A percentile compares a stretch with the other conserved stretches of the same genome.
These are phyloP conservation scores for Penicillium waksmanii DNA, from an alignment of 495 filamentous ascomycete species.

Conservation along the genomic window DNA sequence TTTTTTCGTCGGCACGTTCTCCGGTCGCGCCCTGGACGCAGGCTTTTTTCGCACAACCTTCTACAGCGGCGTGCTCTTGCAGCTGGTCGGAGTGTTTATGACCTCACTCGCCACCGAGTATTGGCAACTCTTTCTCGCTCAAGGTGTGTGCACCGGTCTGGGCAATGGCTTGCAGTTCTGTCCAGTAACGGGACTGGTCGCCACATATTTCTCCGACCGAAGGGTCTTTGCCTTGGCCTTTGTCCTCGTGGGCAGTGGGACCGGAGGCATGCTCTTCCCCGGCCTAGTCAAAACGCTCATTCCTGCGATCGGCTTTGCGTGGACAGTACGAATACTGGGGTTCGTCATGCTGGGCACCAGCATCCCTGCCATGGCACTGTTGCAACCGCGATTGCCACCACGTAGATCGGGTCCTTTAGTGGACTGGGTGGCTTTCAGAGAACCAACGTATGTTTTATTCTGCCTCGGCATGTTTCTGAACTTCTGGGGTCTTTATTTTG, in stretches of 20 bases:
- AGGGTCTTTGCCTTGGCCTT: not conserved
- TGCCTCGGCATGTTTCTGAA: too few species aligned
- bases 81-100: constrained; percentile 50
- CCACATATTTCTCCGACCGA: constrained; percentile 14
- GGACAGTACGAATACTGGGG: constrained; percentile 67
- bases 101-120: constrained; percentile 40
- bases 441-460: too few species aligned
- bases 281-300: not conserved
- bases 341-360: constrained; percentile 59
- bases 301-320: constrained; percentile 62
- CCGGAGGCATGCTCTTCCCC: not conserved
- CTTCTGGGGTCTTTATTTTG: too few species aligned
- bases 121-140: constrained; percentile 38
- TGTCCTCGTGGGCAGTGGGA: not conserved
- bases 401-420: too few species aligned
- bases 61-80: constrained; percentile 27
- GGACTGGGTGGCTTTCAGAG: too few species aligned
- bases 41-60: constrained; percentile 49
- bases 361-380: constrained; percentile 19
- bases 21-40: constrained; percentile 61
- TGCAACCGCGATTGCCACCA: too few species aligned
- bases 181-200: constrained; percentile 15
- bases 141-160: constrained; percentile 43
- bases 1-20: constrained; percentile 54
- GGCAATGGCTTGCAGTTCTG: constrained; percentile 38